Evolutionary conservation across 441 rosid species (phyloP).

Genomic region (Populus hybrid): DNA sequence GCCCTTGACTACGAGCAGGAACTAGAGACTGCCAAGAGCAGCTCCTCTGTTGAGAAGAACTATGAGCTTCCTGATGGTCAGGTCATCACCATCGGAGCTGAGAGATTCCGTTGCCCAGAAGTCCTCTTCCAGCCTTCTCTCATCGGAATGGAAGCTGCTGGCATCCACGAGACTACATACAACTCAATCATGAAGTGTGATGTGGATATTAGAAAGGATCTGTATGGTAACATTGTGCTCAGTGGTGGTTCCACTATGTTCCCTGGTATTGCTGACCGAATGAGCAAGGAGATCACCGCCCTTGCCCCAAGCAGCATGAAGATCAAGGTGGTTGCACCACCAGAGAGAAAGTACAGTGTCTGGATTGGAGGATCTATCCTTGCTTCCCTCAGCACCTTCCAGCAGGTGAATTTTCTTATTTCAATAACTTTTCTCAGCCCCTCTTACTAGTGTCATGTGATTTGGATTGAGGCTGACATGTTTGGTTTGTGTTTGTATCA

Average conservation of each 20-base stretch:
- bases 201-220: conserved; percentile 85
- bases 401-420: conserved; percentile 48
- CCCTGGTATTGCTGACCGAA: conserved; percentile 80
- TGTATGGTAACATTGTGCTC: conserved; percentile 70
- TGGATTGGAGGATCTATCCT: conserved; percentile 90
- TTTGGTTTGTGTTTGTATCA: conserved; percentile 13
- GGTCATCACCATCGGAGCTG: conserved; percentile 67
- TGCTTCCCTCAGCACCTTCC: conserved; percentile 90
- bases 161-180: conserved; percentile 80
- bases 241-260: conserved; percentile 91
- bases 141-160: conserved; percentile 88
- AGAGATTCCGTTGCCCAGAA: conserved; percentile 87
- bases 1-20: conserved; percentile 76
- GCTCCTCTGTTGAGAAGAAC: conserved; percentile 69
- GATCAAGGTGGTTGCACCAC: conserved; percentile 82
- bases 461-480: conserved; percentile 5
- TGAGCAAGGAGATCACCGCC: conserved; percentile 84
- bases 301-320: conserved; percentile 84
- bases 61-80: conserved; percentile 76
- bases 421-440: neutral
- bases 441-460: too few species aligned
- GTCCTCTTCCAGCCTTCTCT: conserved; percentile 86
- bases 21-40: conserved; percentile 64
- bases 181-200: conserved; percentile 92
- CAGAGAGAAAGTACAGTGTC: conserved; percentile 86